phyloP scores from a whole-genome alignment of 495 filamentous ascomycete genomes.

The Penicillium coprophilum region DNA sequence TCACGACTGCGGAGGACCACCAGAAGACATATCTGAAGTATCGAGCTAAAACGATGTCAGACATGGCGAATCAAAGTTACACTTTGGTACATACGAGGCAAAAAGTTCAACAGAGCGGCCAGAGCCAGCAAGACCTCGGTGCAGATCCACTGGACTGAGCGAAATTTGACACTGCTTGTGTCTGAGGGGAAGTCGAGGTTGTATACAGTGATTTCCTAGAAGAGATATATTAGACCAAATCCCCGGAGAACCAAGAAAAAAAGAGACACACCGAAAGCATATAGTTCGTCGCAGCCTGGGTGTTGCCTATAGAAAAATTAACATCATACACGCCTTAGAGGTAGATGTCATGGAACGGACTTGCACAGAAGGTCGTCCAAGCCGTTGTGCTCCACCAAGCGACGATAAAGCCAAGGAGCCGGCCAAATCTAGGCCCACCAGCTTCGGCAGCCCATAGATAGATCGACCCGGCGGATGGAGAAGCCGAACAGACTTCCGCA shows the following conservation, averaged over 20 bases:
- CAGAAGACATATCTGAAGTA: conserved; percentile 51
- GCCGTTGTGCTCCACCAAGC: conserved; percentile 62
- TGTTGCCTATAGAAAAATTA: conserved; percentile 38
- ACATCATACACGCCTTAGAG: neutral
- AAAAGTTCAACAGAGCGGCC: conserved; percentile 45
- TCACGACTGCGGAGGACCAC: conserved; percentile 46
- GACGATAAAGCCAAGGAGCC: conserved; percentile 55
- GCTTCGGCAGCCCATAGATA: conserved; percentile 59
- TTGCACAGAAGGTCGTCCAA: conserved; percentile 58
- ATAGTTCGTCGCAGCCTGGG: conserved; percentile 54
- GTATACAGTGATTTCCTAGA: conserved; percentile 54
- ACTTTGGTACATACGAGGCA: conserved; percentile 38
- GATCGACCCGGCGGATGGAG: conserved; percentile 56
- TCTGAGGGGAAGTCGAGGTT: conserved; percentile 51
- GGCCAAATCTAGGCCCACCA: conserved; percentile 52
- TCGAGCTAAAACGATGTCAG: conserved; percentile 31
- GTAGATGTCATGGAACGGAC: conserved; percentile 14
- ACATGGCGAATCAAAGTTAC: neutral
- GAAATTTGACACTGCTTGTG: conserved; percentile 47
- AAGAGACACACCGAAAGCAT: conserved; percentile 47
- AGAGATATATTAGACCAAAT: neutral
- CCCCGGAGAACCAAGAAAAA: neutral
- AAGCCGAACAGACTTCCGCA: conserved; percentile 56
- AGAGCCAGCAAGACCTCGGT: conserved; percentile 49
- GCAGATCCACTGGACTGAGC: conserved; percentile 53